Evolutionary conservation across 108 stramenopile genomes (phyloP).

Genomic region (Skeletonema grethae): DNA sequence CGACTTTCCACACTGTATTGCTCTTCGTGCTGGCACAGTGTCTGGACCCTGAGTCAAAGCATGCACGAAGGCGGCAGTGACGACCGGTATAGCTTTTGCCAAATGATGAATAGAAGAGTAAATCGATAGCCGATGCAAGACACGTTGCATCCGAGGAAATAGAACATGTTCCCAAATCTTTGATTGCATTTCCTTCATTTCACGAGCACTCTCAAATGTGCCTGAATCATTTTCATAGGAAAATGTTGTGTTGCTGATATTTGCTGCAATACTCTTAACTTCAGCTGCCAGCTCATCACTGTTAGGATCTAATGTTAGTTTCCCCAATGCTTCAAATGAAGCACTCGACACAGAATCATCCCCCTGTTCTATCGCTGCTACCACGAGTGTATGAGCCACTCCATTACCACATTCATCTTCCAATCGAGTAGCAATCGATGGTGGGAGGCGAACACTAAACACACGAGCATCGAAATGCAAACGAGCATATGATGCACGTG

Average conservation of each 20-base stretch:
- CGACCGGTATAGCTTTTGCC: conserved; percentile 48
- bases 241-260: conserved; percentile 18
- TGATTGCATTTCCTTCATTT: conserved; percentile 55
- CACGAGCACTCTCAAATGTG: not conserved
- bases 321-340: conserved; percentile 67
- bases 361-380: conserved; percentile 61
- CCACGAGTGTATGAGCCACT: conserved; percentile 57
- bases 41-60: conserved; percentile 51
- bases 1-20: conserved; percentile 18
- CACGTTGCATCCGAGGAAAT: conserved; percentile 56
- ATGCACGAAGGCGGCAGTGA: conserved; percentile 64
- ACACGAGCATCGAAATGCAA: conserved; percentile 51
- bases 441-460: conserved; percentile 35
- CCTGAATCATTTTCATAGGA: conserved; percentile 18
- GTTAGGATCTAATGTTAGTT: conserved; percentile 48
- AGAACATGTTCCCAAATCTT: conserved; percentile 62
- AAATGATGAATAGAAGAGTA: conserved; percentile 39
- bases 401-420: conserved; percentile 74
- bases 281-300: conserved; percentile 30
- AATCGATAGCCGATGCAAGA: conserved; percentile 52
- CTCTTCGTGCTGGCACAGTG: conserved; percentile 40
- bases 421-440: conserved; percentile 38
- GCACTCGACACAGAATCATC: conserved; percentile 73
- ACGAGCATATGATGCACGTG: conserved; percentile 53
- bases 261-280: conserved; percentile 22